Evolutionary conservation across 129 eudicot species (phyloP), one percentile per base, ranked within the genome.

Genomic region (Rutidosis leptorrhynchoides): DNA sequence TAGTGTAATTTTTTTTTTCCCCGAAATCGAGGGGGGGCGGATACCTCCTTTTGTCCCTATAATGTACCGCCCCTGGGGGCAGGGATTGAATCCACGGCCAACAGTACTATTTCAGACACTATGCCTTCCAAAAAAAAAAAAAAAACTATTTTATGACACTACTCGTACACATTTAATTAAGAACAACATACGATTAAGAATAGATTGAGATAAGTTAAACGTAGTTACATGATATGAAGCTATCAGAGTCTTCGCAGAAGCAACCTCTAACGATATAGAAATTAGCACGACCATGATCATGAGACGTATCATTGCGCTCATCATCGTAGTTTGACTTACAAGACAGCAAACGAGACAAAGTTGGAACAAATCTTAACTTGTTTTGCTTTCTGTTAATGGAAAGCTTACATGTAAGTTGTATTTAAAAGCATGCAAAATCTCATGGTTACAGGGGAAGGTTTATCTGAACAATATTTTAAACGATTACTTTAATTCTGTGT

Each of bases 161-260:
- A 45, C 52, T 45, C 16, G 15, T 4, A 46, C 15, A 11, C 19
- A 46, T 16, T 10, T 16, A 46, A 45, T 1, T 1, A 2, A 14
- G 53, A 46, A n/a, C 1, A 46, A 45, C 2, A 4, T 10, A 46
- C 11, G 5, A 46, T 11, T 46, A 5, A 46, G 10, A 55, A 55
- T 5, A 25, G 37, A 14, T 22, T 3, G 27, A 26, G 27, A 59
- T 21, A 30, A 28, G 45, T 0, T 29, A 60, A 32, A 32, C 40
- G 45, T 60, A 60, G 25, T 60, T 60, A 60, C 65, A 32, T 60
- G 46, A 60, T 29, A 60, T 24, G 65, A 60, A 60, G 65, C 30
- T 60, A 29, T 46, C 65, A 60, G 46, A 32, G 30, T 60, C 24
- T n/a, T 26, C 2, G 46, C 65, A 17, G 45, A 17, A 17, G 25